Evolutionary conservation across 176 grass and related monocot species (phyloP).

Genomic region (Aegilops sharonensis): DNA sequence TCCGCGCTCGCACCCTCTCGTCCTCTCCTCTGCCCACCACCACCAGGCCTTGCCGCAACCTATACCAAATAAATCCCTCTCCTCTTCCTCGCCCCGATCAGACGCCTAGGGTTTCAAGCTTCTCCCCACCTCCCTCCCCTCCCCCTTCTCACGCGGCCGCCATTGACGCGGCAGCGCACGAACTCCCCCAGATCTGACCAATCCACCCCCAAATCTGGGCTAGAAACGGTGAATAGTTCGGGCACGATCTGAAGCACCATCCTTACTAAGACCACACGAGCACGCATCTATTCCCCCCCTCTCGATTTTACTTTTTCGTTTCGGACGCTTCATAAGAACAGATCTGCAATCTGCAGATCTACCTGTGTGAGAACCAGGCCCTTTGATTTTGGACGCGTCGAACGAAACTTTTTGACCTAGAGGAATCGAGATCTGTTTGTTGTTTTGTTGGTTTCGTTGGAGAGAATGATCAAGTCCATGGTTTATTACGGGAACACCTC

Average conservation of each 20-base stretch:
- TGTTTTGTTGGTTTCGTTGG: slow-evolving; percentile 41
- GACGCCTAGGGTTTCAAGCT: slow-evolving; percentile 41
- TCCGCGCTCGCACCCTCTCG: not conserved
- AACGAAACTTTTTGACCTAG: slow-evolving; percentile 49
- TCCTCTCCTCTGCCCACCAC: not conserved
- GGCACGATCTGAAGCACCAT: slow-evolving; percentile 36
- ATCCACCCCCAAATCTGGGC: slow-evolving; percentile 28
- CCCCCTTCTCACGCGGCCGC: slow-evolving; percentile 9
- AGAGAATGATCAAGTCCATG: slow-evolving; percentile 89
- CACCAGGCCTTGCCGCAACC: not conserved
- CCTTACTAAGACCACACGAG: slow-evolving; percentile 34
- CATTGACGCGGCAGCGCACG: slow-evolving; percentile 44
- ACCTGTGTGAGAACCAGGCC: slow-evolving; percentile 28
- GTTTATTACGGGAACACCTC: slow-evolving; percentile 80
- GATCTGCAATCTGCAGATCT: slow-evolving; percentile 52
- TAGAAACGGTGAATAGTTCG: slow-evolving; percentile 41
- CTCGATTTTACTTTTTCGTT: slow-evolving; percentile 12
- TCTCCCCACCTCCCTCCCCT: not conserved
- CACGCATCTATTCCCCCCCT: not conserved
- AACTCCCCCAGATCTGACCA: slow-evolving; percentile 39
- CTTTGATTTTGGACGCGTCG: slow-evolving; percentile 32
- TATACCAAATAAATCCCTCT: slow-evolving; percentile 35
- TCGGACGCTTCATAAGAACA: slow-evolving; percentile 61
- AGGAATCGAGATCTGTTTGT: slow-evolving; percentile 37
- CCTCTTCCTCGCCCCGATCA: slow-evolving; percentile 6